phyloP scores from a whole-genome alignment of 768 basidiomycete species.

The Cystofilobasidium capitatum region DNA sequence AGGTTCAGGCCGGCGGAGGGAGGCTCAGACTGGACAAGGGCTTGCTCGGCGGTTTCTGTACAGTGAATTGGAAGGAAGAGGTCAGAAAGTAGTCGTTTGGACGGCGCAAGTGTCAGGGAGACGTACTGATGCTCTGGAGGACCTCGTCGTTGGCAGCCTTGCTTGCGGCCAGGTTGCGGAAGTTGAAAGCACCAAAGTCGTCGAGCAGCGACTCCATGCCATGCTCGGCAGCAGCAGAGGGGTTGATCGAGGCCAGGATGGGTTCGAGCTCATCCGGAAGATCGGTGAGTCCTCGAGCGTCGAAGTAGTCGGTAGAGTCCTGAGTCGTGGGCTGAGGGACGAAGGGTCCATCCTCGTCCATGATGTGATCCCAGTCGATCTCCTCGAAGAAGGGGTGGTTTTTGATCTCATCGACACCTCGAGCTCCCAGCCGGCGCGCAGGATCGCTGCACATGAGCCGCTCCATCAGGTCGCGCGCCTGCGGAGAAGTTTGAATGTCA shows the following conservation, averaged over 20 bases:
- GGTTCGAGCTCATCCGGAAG: slow-evolving; percentile 41
- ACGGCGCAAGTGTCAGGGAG: slow-evolving; percentile 89
- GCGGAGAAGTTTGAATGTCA: slow-evolving; percentile 59
- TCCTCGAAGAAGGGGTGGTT: slow-evolving; percentile 78
- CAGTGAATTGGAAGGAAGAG: slow-evolving; percentile 40
- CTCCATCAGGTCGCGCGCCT: slow-evolving; percentile 83
- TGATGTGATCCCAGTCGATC: slow-evolving; percentile 89
- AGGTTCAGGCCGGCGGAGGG: slow-evolving; percentile 8
- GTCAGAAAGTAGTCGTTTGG: slow-evolving; percentile 38
- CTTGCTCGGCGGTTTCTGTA: slow-evolving; percentile 12
- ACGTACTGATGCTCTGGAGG: slow-evolving; percentile 78
- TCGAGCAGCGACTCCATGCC: slow-evolving; percentile 42
- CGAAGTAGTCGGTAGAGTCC: slow-evolving; percentile 99
- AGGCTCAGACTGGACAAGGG: slow-evolving; percentile 62
- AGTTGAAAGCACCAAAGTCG: slow-evolving; percentile 95
- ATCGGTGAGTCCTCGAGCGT: slow-evolving; percentile 60
- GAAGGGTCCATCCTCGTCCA: slow-evolving; percentile 79
- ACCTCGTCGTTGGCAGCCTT: slow-evolving; percentile 99
- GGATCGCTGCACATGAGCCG: slow-evolving; percentile 74
- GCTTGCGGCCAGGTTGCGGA: slow-evolving; percentile 89
- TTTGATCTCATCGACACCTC: slow-evolving; percentile 87
- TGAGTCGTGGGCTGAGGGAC: slow-evolving; percentile 91
- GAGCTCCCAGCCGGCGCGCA: slow-evolving; percentile 63
- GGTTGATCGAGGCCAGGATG: slow-evolving; percentile 29
- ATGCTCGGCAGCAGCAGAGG: slow-evolving; percentile 41